Conservation (phyloP, 352 stramenopile species). For the Blastocystis sp. region DNA sequence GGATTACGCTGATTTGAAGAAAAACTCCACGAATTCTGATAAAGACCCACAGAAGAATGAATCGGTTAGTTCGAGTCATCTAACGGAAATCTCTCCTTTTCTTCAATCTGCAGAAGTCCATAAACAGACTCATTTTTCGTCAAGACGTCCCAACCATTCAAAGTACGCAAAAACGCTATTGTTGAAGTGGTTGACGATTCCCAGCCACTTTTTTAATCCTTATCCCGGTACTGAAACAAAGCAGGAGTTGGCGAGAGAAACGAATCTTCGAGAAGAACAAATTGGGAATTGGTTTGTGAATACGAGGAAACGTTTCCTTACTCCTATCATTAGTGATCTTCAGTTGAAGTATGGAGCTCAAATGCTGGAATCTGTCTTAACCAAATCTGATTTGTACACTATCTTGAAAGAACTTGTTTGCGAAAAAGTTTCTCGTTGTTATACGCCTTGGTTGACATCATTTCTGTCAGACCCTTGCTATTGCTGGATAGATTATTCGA, state of each 20-base stretch:
- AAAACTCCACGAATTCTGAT: too few relatives aligned
- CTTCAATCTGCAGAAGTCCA: background rate
- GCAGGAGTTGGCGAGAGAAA: conserved; percentile 2
- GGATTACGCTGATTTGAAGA: background rate
- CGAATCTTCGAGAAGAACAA: conserved; percentile 52
- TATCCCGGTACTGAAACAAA: conserved; percentile 6
- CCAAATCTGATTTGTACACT: conserved; percentile 11
- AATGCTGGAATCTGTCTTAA: background rate
- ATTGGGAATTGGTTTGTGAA: conserved; percentile 57
- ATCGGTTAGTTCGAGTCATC: too few relatives aligned
- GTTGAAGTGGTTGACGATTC: conserved; percentile 32
- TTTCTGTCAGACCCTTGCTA: conserved; percentile 19
- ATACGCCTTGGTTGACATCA: background rate
- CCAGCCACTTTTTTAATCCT: conserved; percentile 43
- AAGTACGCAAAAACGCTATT: conserved; percentile 12
- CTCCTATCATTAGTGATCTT: conserved; percentile 26
- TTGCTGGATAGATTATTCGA: background rate
- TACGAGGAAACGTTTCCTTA: conserved; percentile 44
- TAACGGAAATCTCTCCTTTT: too few relatives aligned
- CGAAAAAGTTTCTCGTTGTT: background rate
- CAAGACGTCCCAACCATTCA: conserved; percentile 48
- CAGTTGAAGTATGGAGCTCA: background rate
- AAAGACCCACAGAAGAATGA: too few relatives aligned
- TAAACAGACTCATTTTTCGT: background rate
- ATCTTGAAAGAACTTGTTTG: background rate